These are phyloP conservation scores for Globisporangium carolinianum DNA, from an alignment of 352 stramenopile genomes.

Conservation along the genomic window DNA sequence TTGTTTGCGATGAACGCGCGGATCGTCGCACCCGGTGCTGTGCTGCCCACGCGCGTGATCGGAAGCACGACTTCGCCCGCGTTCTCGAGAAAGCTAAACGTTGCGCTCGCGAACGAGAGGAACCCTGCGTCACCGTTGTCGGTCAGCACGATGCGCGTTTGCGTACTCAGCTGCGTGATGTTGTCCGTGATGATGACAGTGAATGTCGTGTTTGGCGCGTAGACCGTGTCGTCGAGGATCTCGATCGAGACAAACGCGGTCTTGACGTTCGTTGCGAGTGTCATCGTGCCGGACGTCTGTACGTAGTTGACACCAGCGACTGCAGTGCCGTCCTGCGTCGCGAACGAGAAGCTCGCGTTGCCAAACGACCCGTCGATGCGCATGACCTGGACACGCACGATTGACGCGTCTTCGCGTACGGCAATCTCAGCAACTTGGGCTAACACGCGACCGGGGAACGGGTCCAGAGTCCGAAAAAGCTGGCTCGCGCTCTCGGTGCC, in stretches of 20 bases:
- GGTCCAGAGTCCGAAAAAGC: slow-evolving; percentile 28
- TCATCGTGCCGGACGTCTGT: slow-evolving; percentile 4
- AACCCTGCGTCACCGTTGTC: slow-evolving; percentile 54
- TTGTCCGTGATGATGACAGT: slow-evolving; percentile 28
- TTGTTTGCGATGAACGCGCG: slow-evolving; percentile 14
- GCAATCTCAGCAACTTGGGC: slow-evolving; percentile 11
- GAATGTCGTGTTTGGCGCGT: slow-evolving; percentile 38
- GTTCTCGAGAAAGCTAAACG: slow-evolving; percentile 26
- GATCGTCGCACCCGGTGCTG: slow-evolving; percentile 22
- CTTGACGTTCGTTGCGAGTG: slow-evolving; percentile 24
- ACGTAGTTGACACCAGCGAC: slow-evolving; percentile 30
- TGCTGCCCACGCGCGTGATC: slow-evolving; percentile 23
- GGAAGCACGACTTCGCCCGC: slow-evolving; percentile 14
- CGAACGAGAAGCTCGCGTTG: slow-evolving; percentile 26
- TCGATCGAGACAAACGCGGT: slow-evolving; percentile 18
- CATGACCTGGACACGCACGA: slow-evolving; percentile 25
- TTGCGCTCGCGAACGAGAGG: slow-evolving; percentile 26
- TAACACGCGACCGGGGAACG: slow-evolving; percentile 22
- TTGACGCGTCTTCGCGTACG: slow-evolving; percentile 21
- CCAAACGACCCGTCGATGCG: slow-evolving; percentile 51
- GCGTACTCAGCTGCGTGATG: slow-evolving; percentile 11
- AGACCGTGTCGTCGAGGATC: slow-evolving; percentile 37
- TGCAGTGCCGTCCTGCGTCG: slow-evolving; percentile 25
- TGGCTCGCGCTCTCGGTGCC: slow-evolving; percentile 15
- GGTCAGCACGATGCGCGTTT: slow-evolving; percentile 25